phyloP scores from a whole-genome alignment of 129 eudicot genomes.

The Flaveria brownii region DNA sequence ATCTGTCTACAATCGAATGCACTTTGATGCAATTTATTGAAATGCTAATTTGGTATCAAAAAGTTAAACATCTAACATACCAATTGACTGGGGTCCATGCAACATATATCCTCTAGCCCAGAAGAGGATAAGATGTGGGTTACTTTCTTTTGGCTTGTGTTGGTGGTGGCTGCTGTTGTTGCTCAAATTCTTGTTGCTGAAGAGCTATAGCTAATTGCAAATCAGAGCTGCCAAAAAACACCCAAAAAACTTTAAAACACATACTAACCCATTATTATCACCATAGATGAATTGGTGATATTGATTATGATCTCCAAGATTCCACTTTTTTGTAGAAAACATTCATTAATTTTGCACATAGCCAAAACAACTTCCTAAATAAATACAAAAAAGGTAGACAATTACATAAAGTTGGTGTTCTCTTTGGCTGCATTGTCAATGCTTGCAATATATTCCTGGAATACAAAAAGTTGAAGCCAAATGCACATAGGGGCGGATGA shows the following conservation, averaged over 20 bases:
- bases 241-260: neutral
- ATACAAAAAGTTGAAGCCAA: slow-evolving; percentile 20
- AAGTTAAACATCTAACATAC: no score
- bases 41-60: no score
- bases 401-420: slow-evolving; percentile 65
- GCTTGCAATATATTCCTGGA: slow-evolving; percentile 79
- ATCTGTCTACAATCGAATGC: no score
- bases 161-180: slow-evolving; percentile 38
- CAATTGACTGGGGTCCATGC: no score
- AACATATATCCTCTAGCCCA: no score
- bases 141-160: slow-evolving; percentile 43
- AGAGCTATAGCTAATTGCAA: slow-evolving; percentile 80
- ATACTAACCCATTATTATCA: neutral
- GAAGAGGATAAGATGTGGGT: no score
- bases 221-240: slow-evolving; percentile 69
- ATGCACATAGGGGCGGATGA: slow-evolving; percentile 4
- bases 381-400: slow-evolving; percentile 18
- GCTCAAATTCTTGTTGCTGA: slow-evolving; percentile 89
- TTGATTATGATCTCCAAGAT: slow-evolving; percentile 10
- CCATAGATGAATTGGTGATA: neutral
- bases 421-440: slow-evolving; percentile 48
- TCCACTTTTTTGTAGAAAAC: slow-evolving; percentile 7
- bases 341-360: slow-evolving; percentile 4
- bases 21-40: no score
- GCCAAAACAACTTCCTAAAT: neutral